Evolutionary conservation across 139 green algal genomes (phyloP).

Genomic region (Micromonas commoda): DNA sequence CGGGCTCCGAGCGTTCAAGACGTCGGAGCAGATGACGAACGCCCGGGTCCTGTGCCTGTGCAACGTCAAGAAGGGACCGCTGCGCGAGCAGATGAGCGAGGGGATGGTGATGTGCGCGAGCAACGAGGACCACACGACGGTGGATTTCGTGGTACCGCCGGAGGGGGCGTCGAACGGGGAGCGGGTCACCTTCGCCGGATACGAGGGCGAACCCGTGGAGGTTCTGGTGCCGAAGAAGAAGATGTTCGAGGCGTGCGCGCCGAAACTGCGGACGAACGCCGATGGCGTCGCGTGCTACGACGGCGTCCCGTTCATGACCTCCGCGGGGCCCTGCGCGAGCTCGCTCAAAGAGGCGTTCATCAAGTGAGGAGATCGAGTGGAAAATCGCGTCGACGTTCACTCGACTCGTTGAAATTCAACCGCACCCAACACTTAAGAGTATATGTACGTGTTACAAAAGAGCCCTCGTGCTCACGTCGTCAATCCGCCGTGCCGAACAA

Average conservation of each 20-base stretch:
- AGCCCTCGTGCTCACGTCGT: not conserved
- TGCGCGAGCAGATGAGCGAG: slow-evolving; percentile 76
- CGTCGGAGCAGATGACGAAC: slow-evolving; percentile 57
- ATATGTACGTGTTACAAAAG: too few species aligned
- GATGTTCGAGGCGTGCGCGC: slow-evolving; percentile 67
- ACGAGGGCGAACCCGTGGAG: slow-evolving; percentile 63
- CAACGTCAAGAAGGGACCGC: slow-evolving; percentile 90
- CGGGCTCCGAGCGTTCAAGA: slow-evolving; percentile 83
- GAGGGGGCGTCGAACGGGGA: slow-evolving; percentile 60
- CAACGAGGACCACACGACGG: slow-evolving; percentile 30
- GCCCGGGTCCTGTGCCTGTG: slow-evolving; percentile 65
- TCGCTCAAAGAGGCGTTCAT: slow-evolving; percentile 13
- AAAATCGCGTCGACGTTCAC: too few species aligned
- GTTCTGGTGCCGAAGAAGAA: slow-evolving; percentile 87
- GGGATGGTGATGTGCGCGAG: slow-evolving; percentile 84
- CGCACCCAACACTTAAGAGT: not conserved
- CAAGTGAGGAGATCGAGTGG: slow-evolving; percentile 17
- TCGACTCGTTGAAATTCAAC: not conserved
- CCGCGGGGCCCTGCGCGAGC: slow-evolving; percentile 34
- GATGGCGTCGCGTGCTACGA: slow-evolving; percentile 63
- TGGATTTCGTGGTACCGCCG: slow-evolving; percentile 81
- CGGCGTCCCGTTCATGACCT: slow-evolving; percentile 59
- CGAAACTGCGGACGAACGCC: slow-evolving; percentile 52
- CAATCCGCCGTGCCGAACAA: slow-evolving; percentile 1
- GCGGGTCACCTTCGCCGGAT: slow-evolving; percentile 62